These are phyloP conservation scores for Zygosaccharomyces rouxii DNA, from an alignment of 805 yeast genomes.

Conservation along the genomic window DNA sequence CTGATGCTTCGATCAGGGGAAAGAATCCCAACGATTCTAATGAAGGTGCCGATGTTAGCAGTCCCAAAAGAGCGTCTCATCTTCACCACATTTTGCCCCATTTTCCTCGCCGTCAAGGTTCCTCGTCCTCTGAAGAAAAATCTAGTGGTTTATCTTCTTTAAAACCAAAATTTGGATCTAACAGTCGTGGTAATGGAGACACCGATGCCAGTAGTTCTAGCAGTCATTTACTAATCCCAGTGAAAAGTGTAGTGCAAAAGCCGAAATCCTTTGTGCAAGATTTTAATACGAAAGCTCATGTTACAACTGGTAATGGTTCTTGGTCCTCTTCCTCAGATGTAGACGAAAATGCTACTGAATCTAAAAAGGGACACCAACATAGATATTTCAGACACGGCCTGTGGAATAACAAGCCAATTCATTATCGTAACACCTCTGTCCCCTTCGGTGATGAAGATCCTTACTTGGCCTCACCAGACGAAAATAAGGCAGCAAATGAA, in stretches of 20 bases:
- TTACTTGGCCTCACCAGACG: constrained; percentile 43
- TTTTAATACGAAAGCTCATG: background rate
- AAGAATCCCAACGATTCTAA: background rate
- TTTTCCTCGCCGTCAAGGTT: background rate
- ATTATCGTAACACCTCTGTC: constrained; percentile 44
- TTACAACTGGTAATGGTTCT: background rate
- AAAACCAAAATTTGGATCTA: background rate
- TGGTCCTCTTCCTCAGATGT: background rate
- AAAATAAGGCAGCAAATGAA: constrained; percentile 45
- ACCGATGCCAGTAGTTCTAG: background rate
- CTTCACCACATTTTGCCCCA: constrained; percentile 1
- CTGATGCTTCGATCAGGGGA: background rate
- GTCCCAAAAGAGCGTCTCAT: background rate
- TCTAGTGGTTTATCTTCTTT: background rate
- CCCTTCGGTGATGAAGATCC: constrained; percentile 42
- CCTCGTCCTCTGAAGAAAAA: background rate
- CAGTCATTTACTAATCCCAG: background rate
- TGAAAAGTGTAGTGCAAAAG: background rate
- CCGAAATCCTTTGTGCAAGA: background rate
- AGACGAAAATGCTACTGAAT: background rate
- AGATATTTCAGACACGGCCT: constrained; percentile 26
- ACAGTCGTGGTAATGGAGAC: background rate
- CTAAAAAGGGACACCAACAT: background rate
- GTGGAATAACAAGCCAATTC: constrained; percentile 62
- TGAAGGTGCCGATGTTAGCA: background rate